phyloP scores from a whole-genome alignment of 305 asterid genomes.

The Fraxinus dipetala region DNA sequence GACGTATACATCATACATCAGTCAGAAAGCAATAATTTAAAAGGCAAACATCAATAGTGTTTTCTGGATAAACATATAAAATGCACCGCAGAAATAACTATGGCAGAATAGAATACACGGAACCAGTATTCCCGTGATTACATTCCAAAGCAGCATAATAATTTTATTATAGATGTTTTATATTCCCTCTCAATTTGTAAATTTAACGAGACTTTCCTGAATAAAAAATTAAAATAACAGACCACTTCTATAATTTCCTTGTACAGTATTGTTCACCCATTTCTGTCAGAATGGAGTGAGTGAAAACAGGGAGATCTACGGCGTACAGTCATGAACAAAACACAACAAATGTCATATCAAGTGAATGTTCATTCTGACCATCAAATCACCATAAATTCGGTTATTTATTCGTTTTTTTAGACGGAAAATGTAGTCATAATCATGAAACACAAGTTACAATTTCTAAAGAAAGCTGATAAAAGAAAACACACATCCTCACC shows the following conservation, averaged over 20 bases:
- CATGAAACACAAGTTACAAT: neutral
- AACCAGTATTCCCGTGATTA: neutral
- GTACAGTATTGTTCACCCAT: neutral
- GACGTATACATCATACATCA: neutral
- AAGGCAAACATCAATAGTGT: neutral
- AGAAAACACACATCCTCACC: neutral
- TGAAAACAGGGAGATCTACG: neutral
- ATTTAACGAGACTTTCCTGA: neutral
- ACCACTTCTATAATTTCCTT: neutral
- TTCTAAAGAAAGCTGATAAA: conserved; percentile 1
- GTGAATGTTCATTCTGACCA: neutral
- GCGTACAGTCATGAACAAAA: neutral
- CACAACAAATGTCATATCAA: neutral
- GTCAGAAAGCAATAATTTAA: conserved; percentile 7
- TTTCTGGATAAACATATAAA: neutral
- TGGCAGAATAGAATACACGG: conserved; percentile 1
- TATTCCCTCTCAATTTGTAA: neutral
- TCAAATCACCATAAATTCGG: neutral
- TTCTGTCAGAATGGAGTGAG: neutral
- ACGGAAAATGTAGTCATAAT: neutral
- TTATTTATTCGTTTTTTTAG: neutral
- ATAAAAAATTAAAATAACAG: neutral
- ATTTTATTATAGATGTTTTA: neutral
- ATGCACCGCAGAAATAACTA: neutral
- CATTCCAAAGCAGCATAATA: neutral